Percentiles rank a stretch among this genome's conserved stretches.
phyloP scores from a whole-genome alignment of 73 alveolate species.

The Paramecium sexaurelia region DNA sequence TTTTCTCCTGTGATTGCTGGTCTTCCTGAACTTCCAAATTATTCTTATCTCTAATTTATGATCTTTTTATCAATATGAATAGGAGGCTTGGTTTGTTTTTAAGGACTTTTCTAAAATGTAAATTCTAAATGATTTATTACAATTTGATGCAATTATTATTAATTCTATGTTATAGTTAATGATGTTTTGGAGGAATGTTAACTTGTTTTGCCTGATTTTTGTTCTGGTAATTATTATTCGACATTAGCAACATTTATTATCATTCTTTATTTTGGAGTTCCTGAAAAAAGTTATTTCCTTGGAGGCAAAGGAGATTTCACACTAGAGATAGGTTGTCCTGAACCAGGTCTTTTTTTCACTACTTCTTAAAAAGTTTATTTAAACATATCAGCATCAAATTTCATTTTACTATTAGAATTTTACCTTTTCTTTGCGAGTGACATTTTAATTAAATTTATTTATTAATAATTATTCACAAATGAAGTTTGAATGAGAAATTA shows the following conservation, averaged over 20 bases:
- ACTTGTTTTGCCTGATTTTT: background rate
- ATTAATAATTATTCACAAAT: too few relatives aligned
- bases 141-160: background rate
- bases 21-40: background rate
- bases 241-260: background rate
- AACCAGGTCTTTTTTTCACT: constrained; percentile 37
- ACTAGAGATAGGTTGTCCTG: constrained; percentile 14
- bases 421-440: background rate
- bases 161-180: background rate
- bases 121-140: background rate
- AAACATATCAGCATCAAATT: background rate
- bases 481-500: too few relatives aligned
- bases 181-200: background rate
- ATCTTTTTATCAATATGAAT: background rate
- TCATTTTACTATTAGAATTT: background rate
- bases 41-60: background rate
- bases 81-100: background rate
- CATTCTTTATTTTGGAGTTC: background rate
- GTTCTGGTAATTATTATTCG: background rate
- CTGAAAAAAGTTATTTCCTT: background rate
- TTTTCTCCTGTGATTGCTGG: background rate
- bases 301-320: constrained; percentile 43
- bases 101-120: background rate
- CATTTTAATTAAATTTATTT: too few relatives aligned
- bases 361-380: background rate